Conservation (phyloP, 1,139 yeast species). For the Diutina catenulata region DNA sequence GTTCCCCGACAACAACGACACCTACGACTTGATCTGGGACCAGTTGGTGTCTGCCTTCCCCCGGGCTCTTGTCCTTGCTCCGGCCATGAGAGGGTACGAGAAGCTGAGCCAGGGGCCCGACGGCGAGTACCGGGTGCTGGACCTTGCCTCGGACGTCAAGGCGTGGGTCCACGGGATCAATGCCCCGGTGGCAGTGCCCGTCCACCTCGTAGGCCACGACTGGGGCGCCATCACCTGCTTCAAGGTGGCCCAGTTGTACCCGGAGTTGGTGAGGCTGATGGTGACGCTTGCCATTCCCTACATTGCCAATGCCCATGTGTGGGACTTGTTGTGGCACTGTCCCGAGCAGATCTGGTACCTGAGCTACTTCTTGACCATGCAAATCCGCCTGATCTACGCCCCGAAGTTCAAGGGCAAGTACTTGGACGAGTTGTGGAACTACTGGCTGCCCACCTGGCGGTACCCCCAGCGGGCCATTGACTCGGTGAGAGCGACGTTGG, state of each 20-base stretch:
- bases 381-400: conserved; percentile 16
- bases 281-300: conserved; percentile 32
- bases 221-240: conserved; percentile 34
- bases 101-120: conserved; percentile 20
- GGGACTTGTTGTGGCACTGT: conserved; percentile 19
- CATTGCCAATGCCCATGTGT: conserved; percentile 16
- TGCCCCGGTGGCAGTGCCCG: conserved; percentile 15
- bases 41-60: neutral
- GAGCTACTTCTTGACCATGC: conserved; percentile 33
- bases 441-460: conserved; percentile 33
- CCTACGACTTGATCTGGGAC: conserved; percentile 13
- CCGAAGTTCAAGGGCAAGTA: conserved; percentile 16
- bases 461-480: conserved; percentile 18
- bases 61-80: conserved; percentile 21
- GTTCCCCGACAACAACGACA: conserved; percentile 29
- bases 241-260: conserved; percentile 25
- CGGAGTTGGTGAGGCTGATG: conserved; percentile 24
- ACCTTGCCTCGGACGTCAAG: conserved; percentile 25
- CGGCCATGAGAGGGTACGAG: conserved; percentile 33
- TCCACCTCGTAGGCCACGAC: conserved; percentile 34
- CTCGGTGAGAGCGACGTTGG: conserved; percentile 18
- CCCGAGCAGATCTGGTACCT: conserved; percentile 28
- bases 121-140: conserved; percentile 17
- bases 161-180: conserved; percentile 20
- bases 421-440: conserved; percentile 24